A percentile compares a stretch with the other conserved stretches of the same genome.
These are phyloP conservation scores for Pythium pyrilobum DNA, from an alignment of 352 stramenopile genomes.

Conservation along the genomic window DNA sequence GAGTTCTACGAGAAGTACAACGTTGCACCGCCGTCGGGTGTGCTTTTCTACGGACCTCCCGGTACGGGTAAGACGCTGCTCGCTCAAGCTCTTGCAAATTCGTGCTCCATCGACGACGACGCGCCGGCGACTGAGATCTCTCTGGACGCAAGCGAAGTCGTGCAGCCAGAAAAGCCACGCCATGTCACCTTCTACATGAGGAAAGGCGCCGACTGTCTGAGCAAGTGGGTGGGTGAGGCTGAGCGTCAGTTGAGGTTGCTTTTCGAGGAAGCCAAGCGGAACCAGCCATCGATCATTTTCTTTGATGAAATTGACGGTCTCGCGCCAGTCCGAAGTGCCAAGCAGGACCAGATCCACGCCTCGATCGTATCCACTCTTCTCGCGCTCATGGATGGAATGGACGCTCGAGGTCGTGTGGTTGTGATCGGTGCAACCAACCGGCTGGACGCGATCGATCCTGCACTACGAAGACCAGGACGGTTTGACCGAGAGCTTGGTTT, in stretches of 20 bases:
- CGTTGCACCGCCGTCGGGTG: slow-evolving; percentile 73
- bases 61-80: slow-evolving; percentile 92
- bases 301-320: slow-evolving; percentile 94
- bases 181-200: slow-evolving; percentile 94
- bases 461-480: slow-evolving; percentile 90
- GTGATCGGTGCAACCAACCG: slow-evolving; percentile 98
- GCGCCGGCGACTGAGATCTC: slow-evolving; percentile 14
- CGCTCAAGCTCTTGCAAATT: slow-evolving; percentile 86
- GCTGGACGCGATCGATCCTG: slow-evolving; percentile 93
- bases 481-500: slow-evolving; percentile 92
- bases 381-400: slow-evolving; percentile 91
- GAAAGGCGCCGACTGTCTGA: slow-evolving; percentile 89
- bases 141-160: slow-evolving; percentile 10
- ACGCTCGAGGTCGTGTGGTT: slow-evolving; percentile 87
- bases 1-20: slow-evolving; percentile 91
- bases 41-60: slow-evolving; percentile 88
- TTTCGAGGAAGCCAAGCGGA: slow-evolving; percentile 88
- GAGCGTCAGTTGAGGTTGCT: slow-evolving; percentile 88
- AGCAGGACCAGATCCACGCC: slow-evolving; percentile 93
- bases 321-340: slow-evolving; percentile 87
- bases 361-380: slow-evolving; percentile 92
- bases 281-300: slow-evolving; percentile 93
- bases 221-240: slow-evolving; percentile 91
- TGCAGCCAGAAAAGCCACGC: slow-evolving; percentile 25
- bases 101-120: slow-evolving; percentile 45